Percentiles rank a stretch among this genome's conserved stretches.
phyloP scores from a whole-genome alignment of 2,329 filamentous ascomycete genomes.

The Fusarium phyllophilum region DNA sequence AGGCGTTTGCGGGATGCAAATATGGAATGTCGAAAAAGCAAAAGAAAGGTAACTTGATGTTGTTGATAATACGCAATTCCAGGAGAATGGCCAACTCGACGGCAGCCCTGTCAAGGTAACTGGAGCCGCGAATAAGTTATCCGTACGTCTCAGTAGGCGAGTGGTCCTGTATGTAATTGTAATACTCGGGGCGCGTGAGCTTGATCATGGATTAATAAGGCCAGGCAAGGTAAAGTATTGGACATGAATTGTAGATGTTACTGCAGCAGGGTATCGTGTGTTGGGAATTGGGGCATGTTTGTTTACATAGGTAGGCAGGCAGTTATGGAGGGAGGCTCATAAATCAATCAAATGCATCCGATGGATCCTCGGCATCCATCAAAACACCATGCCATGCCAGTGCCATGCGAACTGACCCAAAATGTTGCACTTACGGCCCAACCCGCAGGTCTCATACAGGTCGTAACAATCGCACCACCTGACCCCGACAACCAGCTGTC shows the following conservation, averaged over 20 bases:
- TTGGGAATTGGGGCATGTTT: conserved; percentile 28
- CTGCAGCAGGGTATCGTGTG: conserved; percentile 15
- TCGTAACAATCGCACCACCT: conserved; percentile 40
- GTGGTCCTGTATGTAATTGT: conserved; percentile 12
- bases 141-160: neutral
- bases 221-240: neutral
- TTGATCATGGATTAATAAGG: conserved; percentile 16
- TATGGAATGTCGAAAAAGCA: conserved; percentile 33
- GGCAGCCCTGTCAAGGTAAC: neutral
- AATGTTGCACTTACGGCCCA: conserved; percentile 26
- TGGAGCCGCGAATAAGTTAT: conserved; percentile 5
- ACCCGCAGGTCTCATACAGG: conserved; percentile 29
- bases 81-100: conserved; percentile 1
- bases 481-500: conserved; percentile 40
- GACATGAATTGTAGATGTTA: conserved; percentile 18
- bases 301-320: conserved; percentile 35
- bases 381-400: conserved; percentile 27
- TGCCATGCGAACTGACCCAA: conserved; percentile 34
- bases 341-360: conserved; percentile 19
- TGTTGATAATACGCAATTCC: conserved; percentile 13
- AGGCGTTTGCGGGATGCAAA: conserved; percentile 21
- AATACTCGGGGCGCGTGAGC: conserved; percentile 12
- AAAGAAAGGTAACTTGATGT: conserved; percentile 15
- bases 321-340: conserved; percentile 16
- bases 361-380: conserved; percentile 32